Evolutionary conservation across 176 grass and related monocot genomes (phyloP).

Genomic region (Pharus latifolius): DNA sequence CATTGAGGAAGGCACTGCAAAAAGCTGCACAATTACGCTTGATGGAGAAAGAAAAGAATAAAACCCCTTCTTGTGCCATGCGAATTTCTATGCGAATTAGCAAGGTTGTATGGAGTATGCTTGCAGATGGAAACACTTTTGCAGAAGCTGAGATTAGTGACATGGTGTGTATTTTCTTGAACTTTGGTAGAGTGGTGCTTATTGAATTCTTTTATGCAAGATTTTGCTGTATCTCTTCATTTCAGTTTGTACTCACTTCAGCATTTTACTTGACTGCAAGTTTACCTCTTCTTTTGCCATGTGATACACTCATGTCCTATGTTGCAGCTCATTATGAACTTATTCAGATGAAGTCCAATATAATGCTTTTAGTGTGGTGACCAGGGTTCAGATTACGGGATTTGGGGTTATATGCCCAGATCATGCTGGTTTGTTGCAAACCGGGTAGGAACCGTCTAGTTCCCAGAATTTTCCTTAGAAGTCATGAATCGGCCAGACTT

Average conservation of each 20-base stretch:
- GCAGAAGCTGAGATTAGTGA: conserved; percentile 98
- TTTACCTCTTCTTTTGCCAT: conserved; percentile 12
- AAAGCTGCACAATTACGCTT: conserved; percentile 80
- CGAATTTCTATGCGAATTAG: conserved; percentile 94
- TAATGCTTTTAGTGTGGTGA: no score
- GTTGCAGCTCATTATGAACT: no score
- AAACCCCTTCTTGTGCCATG: conserved; percentile 91
- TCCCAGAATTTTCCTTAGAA: no score
- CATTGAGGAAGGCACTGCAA: conserved; percentile 80
- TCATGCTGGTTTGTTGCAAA: no score
- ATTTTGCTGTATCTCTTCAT: background rate
- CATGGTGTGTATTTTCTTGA: conserved; percentile 57
- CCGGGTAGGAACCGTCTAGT: no score
- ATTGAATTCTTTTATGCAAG: conserved; percentile 2
- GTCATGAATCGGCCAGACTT: no score
- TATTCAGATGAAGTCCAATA: no score
- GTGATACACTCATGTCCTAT: no score
- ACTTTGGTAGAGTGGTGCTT: conserved; percentile 16
- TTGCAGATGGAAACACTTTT: conserved; percentile 96
- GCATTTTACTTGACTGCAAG: background rate
- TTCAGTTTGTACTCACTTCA: background rate
- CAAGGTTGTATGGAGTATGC: conserved; percentile 99
- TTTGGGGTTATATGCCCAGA: no score
- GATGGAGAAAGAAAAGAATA: conserved; percentile 99
- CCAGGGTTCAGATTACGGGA: no score